phyloP scores from a whole-genome alignment of 1,139 yeast species.

The Blastobotrys petasosporus region DNA sequence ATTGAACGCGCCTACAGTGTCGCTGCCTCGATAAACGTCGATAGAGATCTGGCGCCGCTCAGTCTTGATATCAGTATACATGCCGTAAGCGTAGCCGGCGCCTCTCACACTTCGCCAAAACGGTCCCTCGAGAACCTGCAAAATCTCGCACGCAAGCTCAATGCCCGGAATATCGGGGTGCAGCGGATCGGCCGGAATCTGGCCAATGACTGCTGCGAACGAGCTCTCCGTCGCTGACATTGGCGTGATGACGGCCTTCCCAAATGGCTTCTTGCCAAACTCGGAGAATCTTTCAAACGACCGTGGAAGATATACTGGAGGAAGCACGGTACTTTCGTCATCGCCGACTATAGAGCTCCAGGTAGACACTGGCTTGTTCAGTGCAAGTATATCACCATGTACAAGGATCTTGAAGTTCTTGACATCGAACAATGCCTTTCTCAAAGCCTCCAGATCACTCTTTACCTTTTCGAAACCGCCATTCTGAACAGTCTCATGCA shows the following conservation, averaged over 20 bases:
- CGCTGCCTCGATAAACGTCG: conserved; percentile 77
- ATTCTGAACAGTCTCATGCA: conserved; percentile 38
- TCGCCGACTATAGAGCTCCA: conserved; percentile 49
- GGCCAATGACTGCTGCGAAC: conserved; percentile 57
- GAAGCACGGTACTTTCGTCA: conserved; percentile 2
- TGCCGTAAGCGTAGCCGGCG: conserved; percentile 91
- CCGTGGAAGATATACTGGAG: conserved; percentile 41
- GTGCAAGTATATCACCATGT: conserved; percentile 55
- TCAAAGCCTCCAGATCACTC: conserved; percentile 51
- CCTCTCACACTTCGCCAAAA: conserved; percentile 97
- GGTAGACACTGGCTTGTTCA: conserved; percentile 51
- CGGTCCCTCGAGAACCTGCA: conserved; percentile 92
- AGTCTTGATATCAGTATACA: conserved; percentile 49
- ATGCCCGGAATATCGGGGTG: conserved; percentile 67
- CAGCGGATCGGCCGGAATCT: conserved; percentile 58
- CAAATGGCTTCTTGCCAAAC: conserved; percentile 49
- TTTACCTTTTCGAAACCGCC: conserved; percentile 47
- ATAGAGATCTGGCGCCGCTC: conserved; percentile 68
- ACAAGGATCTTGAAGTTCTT: conserved; percentile 64
- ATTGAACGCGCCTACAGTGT: conserved; percentile 63
- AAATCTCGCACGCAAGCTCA: conserved; percentile 66
- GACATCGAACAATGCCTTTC: conserved; percentile 50
- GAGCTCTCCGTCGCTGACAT: conserved; percentile 87
- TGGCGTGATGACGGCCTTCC: conserved; percentile 57
- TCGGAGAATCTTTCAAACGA: conserved; percentile 50